phyloP scores from a whole-genome alignment of 768 basidiomycete genomes.

The Serendipita indica region DNA sequence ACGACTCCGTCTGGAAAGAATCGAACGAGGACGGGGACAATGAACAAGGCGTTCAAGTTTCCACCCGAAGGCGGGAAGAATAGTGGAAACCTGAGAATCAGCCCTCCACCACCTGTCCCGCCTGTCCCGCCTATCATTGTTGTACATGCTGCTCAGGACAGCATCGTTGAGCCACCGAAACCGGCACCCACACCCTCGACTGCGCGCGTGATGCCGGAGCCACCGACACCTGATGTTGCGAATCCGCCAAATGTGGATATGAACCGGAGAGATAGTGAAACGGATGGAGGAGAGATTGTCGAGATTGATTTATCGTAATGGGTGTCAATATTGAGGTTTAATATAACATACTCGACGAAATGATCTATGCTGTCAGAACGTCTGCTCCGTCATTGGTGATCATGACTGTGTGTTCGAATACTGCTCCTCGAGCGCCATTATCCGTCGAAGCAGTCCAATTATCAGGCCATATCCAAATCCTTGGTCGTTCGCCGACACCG shows the following conservation, averaged over 20 bases:
- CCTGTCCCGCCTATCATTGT: slow-evolving; percentile 18
- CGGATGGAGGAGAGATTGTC: slow-evolving; percentile 65
- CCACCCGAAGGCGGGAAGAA: slow-evolving; percentile 23
- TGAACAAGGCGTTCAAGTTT: slow-evolving; percentile 67
- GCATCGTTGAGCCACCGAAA: neutral
- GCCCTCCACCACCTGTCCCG: slow-evolving; percentile 21
- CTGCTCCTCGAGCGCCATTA: slow-evolving; percentile 71
- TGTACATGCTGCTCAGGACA: neutral
- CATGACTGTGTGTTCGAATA: slow-evolving; percentile 78
- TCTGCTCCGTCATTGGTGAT: slow-evolving; percentile 70
- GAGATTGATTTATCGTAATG: slow-evolving; percentile 32
- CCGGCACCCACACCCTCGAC: neutral
- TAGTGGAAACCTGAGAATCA: slow-evolving; percentile 16
- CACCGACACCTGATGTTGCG: neutral
- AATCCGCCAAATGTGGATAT: too few species aligned
- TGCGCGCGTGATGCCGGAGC: neutral
- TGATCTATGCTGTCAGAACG: slow-evolving; percentile 59
- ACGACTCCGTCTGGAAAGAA: slow-evolving; percentile 15
- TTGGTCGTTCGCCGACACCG: slow-evolving; percentile 39
- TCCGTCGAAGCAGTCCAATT: slow-evolving; percentile 89
- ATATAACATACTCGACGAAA: neutral
- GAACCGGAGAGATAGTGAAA: slow-evolving; percentile 33
- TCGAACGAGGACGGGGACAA: slow-evolving; percentile 42
- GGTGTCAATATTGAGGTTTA: neutral
- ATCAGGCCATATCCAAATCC: slow-evolving; percentile 71